phyloP scores from a whole-genome alignment of 208 protist species.

The Lotmaria passim region DNA sequence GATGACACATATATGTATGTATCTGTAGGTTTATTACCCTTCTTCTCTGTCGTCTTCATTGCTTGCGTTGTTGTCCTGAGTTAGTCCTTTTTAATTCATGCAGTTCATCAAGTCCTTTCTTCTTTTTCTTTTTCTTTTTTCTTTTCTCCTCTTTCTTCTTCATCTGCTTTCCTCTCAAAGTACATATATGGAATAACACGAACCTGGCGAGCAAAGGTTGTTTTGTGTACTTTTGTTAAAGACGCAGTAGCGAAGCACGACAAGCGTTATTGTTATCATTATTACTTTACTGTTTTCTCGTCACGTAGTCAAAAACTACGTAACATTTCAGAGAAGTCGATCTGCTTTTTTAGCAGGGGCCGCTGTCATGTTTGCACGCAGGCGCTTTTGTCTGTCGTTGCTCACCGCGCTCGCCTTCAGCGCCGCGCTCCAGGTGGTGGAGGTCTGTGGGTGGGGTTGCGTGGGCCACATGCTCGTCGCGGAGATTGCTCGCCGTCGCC shows the following conservation, averaged over 20 bases:
- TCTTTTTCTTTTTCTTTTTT: not conserved
- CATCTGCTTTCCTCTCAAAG: not conserved
- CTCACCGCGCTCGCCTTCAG: slow-evolving; percentile 4
- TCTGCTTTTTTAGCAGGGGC: not conserved
- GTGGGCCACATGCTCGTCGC: slow-evolving; percentile 87
- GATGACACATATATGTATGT: too few relatives aligned
- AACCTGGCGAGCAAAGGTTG: not conserved
- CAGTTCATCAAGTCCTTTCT: not conserved
- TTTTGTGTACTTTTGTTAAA: too few relatives aligned
- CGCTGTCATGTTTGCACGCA: not conserved
- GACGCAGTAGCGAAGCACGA: too few relatives aligned
- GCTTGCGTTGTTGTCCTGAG: not conserved
- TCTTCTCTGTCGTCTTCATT: slow-evolving; percentile 16
- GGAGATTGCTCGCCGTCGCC: slow-evolving; percentile 70
- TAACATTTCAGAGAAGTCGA: too few relatives aligned
- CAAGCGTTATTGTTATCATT: not conserved
- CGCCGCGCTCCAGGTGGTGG: slow-evolving; percentile 15
- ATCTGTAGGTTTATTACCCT: too few relatives aligned
- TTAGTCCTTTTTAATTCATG: slow-evolving; percentile 16
- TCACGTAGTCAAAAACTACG: too few relatives aligned
- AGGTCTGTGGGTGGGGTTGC: slow-evolving; percentile 72
- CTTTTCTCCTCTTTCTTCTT: slow-evolving; percentile 7
- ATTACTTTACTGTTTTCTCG: not conserved
- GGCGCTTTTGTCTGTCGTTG: not conserved
- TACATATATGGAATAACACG: not conserved